Conservation (phyloP, 257 asterid species). For the Jacaranda mimosifolia region DNA sequence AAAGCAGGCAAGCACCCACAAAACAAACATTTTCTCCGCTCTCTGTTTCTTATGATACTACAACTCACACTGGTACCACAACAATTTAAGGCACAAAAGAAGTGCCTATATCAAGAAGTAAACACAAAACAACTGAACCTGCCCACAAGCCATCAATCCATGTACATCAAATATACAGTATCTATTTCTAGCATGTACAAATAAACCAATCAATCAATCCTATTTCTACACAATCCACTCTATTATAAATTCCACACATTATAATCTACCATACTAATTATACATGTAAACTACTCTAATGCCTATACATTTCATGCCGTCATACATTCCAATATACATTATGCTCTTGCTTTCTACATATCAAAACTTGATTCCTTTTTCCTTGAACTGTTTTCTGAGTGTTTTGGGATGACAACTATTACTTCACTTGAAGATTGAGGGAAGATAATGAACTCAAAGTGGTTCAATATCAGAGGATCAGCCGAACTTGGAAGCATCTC, state of each 20-base stretch:
- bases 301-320: neutral
- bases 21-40: neutral
- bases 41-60: neutral
- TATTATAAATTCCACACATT: neutral
- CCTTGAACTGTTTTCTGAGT: constrained; percentile 4
- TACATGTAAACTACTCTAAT: neutral
- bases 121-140: neutral
- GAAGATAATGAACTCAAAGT: neutral
- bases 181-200: constrained; percentile 3
- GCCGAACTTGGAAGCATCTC: neutral
- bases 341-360: neutral
- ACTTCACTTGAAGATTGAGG: neutral
- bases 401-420: neutral
- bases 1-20: too few species aligned
- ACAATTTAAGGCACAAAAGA: neutral
- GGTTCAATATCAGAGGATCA: neutral
- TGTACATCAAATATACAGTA: neutral
- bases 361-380: constrained; percentile 30
- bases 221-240: neutral
- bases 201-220: neutral
- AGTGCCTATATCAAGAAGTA: neutral
- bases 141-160: neutral
- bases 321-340: constrained; percentile 9
- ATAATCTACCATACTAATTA: neutral
- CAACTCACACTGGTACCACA: neutral